These are phyloP conservation scores for Helianthus annuus DNA, from an alignment of 129 eudicot genomes.

Conservation along the genomic window HanXRQr2.0-SUNRISE NC_035448.2:198905745-198906244, in stretches of 20 bases:
- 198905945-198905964: conserved; percentile 56
- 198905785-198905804: conserved; percentile 63
- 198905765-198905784: neutral
- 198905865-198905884: conserved; percentile 43
- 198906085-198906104: conserved; percentile 24
- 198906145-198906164: conserved; percentile 35
- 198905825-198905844: conserved; percentile 85
- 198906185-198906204: conserved; percentile 24
- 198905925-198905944: conserved; percentile 9
- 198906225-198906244: conserved; percentile 82
- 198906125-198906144: conserved; percentile 46
- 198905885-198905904: conserved; percentile 35
- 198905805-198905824: conserved; percentile 83
- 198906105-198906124: conserved; percentile 43
- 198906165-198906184: neutral
- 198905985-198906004: conserved; percentile 61
- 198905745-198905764: neutral
- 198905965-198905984: conserved; percentile 85
- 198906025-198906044: conserved; percentile 55
- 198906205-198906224: conserved; percentile 75
- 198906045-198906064: conserved; percentile 56
- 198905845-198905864: conserved; percentile 54
- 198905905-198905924: conserved; percentile 9
- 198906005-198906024: conserved; percentile 61
- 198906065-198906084: conserved; percentile 50